Base-by-base conservation (phyloP, 148 eudicot genomes). In the Rhododendron molle region DNA sequence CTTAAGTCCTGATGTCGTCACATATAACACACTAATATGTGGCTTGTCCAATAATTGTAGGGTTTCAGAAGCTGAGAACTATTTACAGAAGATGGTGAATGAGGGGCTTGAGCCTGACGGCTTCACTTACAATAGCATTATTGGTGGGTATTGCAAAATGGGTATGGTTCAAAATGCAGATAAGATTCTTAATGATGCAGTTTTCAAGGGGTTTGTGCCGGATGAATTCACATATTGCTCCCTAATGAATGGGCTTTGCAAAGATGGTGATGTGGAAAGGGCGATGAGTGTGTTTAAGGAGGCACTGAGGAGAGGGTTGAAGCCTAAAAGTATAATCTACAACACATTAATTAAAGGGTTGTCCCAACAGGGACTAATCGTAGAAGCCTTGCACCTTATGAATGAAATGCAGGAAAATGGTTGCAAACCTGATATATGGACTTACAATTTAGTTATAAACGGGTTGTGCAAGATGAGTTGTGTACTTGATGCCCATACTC, bases 401-500 rank as follows among this genome's bases (percentile, higher is more conserved):
- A 89, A 90, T 83, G 96, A 95, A 83, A 97, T 97, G 99, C 81
- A 73, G 46, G 93, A 91, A 89, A 87, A 80, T 74, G 95, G 94
- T 81, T 94, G 99, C 85, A 46, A 76, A 62, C 99, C 98, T 50
- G 90, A 89, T 93, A 93, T 89, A 46, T 91, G 94, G 95, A 94
- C 98, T 21, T 97, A 93, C 80, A 97, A 97, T 89, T 85, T 95
- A 54, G 91, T 97, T 26, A 90, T 97, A 84, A 90, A 93, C 85
- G 98, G 96, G 83, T 84, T 97, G 83, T 97, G 99, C 93, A 97
- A 97, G 89, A 89, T 94, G 93, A 92, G 96, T 71, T 95, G 98
- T 81, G 89, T 97, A 85, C 84, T 90, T 81, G 98, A 96, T 91
- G 99, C 99, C 65, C 90, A 88, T 81, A 91, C 83, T 76, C 84